Percentiles rank a stretch among this genome's conserved stretches.
Evolutionary conservation across 2,329 filamentous ascomycete genomes (phyloP).

Genomic region (Xylariaceae sp.): DNA sequence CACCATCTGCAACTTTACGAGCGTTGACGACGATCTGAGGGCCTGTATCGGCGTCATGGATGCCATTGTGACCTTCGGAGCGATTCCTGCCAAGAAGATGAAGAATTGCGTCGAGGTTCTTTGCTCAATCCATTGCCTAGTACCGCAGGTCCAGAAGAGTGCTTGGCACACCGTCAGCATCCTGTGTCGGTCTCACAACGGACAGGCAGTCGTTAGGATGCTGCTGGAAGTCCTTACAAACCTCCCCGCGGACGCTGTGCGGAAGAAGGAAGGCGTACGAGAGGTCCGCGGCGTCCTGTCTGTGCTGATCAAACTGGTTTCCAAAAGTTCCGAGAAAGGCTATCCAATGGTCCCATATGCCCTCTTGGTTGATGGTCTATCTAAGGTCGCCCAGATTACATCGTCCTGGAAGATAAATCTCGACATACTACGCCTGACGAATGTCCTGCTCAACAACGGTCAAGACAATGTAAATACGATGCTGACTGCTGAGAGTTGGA

Average conservation of each 20-base stretch:
- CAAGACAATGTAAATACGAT: slow-evolving; percentile 46
- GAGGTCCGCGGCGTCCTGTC: slow-evolving; percentile 56
- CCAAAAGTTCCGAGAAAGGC: slow-evolving; percentile 50
- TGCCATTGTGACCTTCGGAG: slow-evolving; percentile 63
- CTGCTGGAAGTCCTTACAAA: slow-evolving; percentile 55
- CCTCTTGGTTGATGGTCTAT: slow-evolving; percentile 50
- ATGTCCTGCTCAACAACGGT: slow-evolving; percentile 46
- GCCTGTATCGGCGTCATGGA: slow-evolving; percentile 63
- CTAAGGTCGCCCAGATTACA: slow-evolving; percentile 39
- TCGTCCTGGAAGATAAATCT: slow-evolving; percentile 37
- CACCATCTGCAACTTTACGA: slow-evolving; percentile 61
- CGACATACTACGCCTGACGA: slow-evolving; percentile 44
- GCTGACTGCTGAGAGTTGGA: slow-evolving; percentile 60
- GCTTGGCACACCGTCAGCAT: slow-evolving; percentile 66
- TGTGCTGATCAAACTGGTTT: slow-evolving; percentile 55
- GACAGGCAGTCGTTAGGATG: slow-evolving; percentile 59
- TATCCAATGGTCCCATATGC: slow-evolving; percentile 54
- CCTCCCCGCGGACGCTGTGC: slow-evolving; percentile 35
- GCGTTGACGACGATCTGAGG: slow-evolving; percentile 54
- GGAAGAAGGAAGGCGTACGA: slow-evolving; percentile 44
- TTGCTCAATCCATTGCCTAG: slow-evolving; percentile 62
- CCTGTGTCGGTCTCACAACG: slow-evolving; percentile 66
- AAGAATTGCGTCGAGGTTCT: slow-evolving; percentile 62
- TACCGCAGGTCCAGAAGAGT: slow-evolving; percentile 51
- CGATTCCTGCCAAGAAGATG: slow-evolving; percentile 56